Evolutionary conservation across 805 yeast species (phyloP), one percentile per base, ranked within the genome.

Genomic region (Candida maris): DNA sequence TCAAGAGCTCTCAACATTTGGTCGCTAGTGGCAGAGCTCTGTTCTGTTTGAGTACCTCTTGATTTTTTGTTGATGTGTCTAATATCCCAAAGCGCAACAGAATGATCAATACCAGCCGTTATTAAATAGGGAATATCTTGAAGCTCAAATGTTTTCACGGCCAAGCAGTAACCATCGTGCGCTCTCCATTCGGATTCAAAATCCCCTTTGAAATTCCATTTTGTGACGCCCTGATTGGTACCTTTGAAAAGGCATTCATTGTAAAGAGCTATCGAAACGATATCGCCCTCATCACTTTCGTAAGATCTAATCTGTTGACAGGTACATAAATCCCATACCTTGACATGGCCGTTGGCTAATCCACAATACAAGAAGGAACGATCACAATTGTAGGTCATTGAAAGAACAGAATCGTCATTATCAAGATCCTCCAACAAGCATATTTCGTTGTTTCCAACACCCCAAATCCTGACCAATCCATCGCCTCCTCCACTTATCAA

Each of bases 401-500:
- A 82, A 19, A 89, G 62, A 3, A 89, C 81, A 6, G 86, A 72
- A 21, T 79, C 85, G 2, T 75, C 79, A 44, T 83, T 80, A 26
- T 79, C 79, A 24, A 85, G 57, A 6, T 67, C 54, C 15, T 64
- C 61, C 0, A 66, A 32, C 15, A 62, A 45, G 4, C 38, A 42
- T 13, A 63, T 21, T 6, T 38, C 49, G 42, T 39, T 31, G 4
- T 50, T 45, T 4, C 44, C 29, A 19, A 78, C 50, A 0, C 76
- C 73, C 97, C 97, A 91, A 9, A 87, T 57, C 49, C 85, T 85
- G n/a, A 83, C 75, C 6, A 73, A 49, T 0, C 97, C 97, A 61
- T 93, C 97, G 30, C 97, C 97, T 34, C 96, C 95, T 19, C 94
- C 91, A 3, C 85, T 70, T 4, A 81, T 59, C 6, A 84, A 52